Base-by-base conservation (phyloP, 2,329 filamentous ascomycete species). In the Geosmithia flava region DNA sequence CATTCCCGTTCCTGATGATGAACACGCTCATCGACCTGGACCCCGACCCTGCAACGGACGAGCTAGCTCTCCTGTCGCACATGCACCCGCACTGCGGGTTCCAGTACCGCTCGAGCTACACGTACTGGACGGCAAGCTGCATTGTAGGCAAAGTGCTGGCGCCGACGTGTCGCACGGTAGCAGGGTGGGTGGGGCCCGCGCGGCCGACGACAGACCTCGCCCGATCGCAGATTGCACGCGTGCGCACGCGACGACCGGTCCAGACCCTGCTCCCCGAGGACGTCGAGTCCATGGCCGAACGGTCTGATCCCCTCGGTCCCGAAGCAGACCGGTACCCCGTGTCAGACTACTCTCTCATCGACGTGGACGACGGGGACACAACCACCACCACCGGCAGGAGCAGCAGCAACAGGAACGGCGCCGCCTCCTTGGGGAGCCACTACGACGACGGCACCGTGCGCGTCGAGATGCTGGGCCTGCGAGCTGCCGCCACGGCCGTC, bases 81-180 rank as follows among this genome's bases (percentile, higher is more conserved):
- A 72, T 83, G 54, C 75, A 83, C 50, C 81, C 82, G 1, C 71
- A 81, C 54, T 81, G 80, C 53, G 85, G 85, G 16, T 87, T 89
- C 58, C 85, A 89, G 64, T 87, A 88, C 59, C 80, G 81, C 50
- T 75, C 70, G 55, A 81, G 80, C 49, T 83, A 83, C 58, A 88
- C 85, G 1, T 89, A 88, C 68, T 89, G 85, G 85, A 80, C 83
- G 3, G 76, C 80, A 13, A 70, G 75, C 19, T 84, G 76, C 54
- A 84, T 88, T 49, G 80, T 89, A 2, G 85, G 84, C 39, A 88
- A 87, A 58, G 84, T 89, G 2, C 69, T 89, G 7, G 83, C 80
- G 40, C 80, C 83, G 20, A 87, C 83, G 0, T 86, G 85, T 55
- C 77, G 75, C 53, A 75, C 83, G 48, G 72, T 85, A 19, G 83